Conservation (phyloP, 768 basidiomycete species). For the Tricholoma bakamatsutake region DNA sequence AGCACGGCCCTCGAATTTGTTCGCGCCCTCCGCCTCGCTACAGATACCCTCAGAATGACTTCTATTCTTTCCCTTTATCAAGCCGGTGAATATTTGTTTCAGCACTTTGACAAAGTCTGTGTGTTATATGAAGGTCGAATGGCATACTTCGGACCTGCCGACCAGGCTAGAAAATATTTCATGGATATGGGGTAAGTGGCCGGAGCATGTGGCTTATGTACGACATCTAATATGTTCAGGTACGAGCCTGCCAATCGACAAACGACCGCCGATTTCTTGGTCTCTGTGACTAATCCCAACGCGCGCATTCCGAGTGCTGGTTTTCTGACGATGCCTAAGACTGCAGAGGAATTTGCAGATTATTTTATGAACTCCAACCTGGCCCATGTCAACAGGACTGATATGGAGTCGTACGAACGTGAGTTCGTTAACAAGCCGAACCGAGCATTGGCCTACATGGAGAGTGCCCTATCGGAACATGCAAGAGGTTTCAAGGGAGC, state of each 20-base stretch:
- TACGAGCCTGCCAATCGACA: constrained; percentile 54
- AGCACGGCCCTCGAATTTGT: constrained; percentile 69
- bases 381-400: constrained; percentile 31
- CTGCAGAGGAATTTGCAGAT: constrained; percentile 40
- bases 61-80: constrained; percentile 83
- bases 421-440: neutral
- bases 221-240: neutral
- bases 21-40: constrained; percentile 57
- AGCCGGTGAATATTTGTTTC: constrained; percentile 64
- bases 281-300: constrained; percentile 48
- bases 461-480: constrained; percentile 13
- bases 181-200: constrained; percentile 48
- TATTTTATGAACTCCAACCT: constrained; percentile 29
- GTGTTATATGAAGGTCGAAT: constrained; percentile 70
- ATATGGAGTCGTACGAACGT: constrained; percentile 41
- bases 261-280: constrained; percentile 62
- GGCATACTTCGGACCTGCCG: constrained; percentile 71
- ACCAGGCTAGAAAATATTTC: constrained; percentile 67
- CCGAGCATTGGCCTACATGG: constrained; percentile 18
- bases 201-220: neutral
- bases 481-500: constrained; percentile 26
- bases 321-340: constrained; percentile 30
- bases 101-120: constrained; percentile 67
- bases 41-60: constrained; percentile 45
- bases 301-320: constrained; percentile 40